phyloP scores from a whole-genome alignment of 108 stramenopile species.

The Conticribra weissflogii region DNA sequence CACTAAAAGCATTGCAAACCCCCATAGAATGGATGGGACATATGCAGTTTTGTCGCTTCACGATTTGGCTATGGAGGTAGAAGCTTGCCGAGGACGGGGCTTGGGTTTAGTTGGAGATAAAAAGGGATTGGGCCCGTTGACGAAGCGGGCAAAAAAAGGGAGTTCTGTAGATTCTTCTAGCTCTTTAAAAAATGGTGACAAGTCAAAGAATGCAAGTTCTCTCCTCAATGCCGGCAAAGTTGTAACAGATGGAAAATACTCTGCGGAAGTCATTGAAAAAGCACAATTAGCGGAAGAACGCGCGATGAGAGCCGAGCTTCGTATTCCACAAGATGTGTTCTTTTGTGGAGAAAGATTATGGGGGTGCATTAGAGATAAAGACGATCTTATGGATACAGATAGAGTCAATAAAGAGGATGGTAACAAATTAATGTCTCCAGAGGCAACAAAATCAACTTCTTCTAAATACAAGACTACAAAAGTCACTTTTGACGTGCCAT shows the following conservation, averaged over 20 bases:
- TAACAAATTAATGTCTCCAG: background rate
- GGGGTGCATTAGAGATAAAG: conserved; percentile 9
- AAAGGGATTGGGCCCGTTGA: background rate
- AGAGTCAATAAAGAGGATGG: background rate
- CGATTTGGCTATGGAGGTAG: conserved; percentile 42
- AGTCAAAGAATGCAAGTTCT: background rate
- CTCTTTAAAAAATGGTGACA: too few relatives aligned
- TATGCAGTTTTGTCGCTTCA: conserved; percentile 53
- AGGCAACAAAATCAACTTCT: background rate
- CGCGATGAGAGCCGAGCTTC: conserved; percentile 16
- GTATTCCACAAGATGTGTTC: conserved; percentile 21
- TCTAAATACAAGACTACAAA: background rate
- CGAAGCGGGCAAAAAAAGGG: conserved; percentile 1
- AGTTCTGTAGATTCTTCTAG: background rate
- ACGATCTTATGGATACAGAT: background rate
- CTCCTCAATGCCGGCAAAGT: too few relatives aligned
- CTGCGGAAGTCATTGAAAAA: background rate
- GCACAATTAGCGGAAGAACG: background rate
- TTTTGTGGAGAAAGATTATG: conserved; percentile 6
- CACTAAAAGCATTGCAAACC: conserved; percentile 62
- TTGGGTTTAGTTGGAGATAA: background rate
- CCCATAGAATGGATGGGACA: conserved; percentile 58
- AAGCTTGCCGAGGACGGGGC: conserved; percentile 33
- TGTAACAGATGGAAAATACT: too few relatives aligned
- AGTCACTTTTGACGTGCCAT: conserved; percentile 4